These are phyloP conservation scores for Waltiozyma sp. DNA, from an alignment of 1,139 yeast genomes.

Conservation along the genomic window DNA sequence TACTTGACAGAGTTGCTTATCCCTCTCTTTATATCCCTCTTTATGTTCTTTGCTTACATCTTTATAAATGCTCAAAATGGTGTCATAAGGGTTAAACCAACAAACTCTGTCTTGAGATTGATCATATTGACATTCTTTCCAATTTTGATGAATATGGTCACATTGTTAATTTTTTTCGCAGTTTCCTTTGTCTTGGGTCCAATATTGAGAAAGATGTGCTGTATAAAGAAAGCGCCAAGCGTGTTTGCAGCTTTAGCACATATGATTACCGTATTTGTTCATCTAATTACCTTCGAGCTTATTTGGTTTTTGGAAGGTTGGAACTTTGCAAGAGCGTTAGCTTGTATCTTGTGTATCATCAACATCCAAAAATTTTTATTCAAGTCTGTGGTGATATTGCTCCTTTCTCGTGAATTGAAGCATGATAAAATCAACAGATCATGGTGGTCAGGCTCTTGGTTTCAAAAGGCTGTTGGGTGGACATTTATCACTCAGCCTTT, in stretches of 20 bases:
- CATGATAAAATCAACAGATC: conserved; percentile 49
- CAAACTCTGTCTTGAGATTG: conserved; percentile 46
- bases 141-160: conserved; percentile 32
- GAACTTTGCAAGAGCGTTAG: conserved; percentile 44
- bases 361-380: conserved; percentile 45
- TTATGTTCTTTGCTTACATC: conserved; percentile 47
- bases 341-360: conserved; percentile 46
- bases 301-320: conserved; percentile 57
- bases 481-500: conserved; percentile 50
- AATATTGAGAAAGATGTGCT: conserved; percentile 25
- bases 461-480: conserved; percentile 48
- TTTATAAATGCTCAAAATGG: conserved; percentile 68
- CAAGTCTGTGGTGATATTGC: conserved; percentile 32
- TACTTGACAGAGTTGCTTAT: conserved; percentile 41
- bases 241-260: conserved; percentile 43
- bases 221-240: conserved; percentile 11
- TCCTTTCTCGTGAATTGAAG: conserved; percentile 50
- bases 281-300: conserved; percentile 45
- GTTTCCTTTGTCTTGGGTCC: conserved; percentile 42
- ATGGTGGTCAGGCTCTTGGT: conserved; percentile 89
- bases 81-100: conserved; percentile 32
- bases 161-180: conserved; percentile 32
- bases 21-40: conserved; percentile 33
- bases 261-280: conserved; percentile 37
- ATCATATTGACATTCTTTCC: conserved; percentile 43